These are phyloP conservation scores for Fraxinus floribunda DNA, from an alignment of 305 asterid species.

Conservation along the genomic window DNA sequence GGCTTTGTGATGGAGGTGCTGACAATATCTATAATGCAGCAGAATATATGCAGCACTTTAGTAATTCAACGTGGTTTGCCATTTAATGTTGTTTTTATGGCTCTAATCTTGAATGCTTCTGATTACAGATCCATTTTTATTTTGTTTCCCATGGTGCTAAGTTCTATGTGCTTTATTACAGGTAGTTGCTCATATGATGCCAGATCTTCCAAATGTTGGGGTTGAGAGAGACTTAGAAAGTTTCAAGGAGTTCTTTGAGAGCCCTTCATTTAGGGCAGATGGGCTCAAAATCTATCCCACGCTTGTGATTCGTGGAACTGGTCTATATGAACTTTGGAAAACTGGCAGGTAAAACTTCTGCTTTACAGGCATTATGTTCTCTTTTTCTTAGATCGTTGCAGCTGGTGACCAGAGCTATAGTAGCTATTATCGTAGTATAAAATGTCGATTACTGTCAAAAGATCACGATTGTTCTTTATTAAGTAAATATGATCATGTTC, in stretches of 20 bases:
- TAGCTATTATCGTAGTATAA: conserved; percentile 1
- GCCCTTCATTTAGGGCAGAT: conserved; percentile 88
- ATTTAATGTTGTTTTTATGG: background rate
- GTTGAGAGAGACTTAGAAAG: conserved; percentile 97
- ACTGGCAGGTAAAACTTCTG: conserved; percentile 69
- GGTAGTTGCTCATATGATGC: conserved; percentile 99
- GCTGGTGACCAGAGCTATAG: conserved; percentile 4
- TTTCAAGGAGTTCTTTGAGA: conserved; percentile 94
- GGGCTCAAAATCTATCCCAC: conserved; percentile 98
- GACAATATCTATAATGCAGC: background rate
- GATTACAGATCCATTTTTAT: background rate
- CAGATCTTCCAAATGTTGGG: conserved; percentile 99
- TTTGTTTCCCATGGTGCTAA: background rate
- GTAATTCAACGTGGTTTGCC: conserved; percentile 5
- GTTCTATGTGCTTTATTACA: conserved; percentile 27
- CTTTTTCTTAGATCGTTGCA: conserved; percentile 1
- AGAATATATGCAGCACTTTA: background rate
- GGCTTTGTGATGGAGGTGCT: background rate
- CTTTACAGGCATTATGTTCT: background rate
- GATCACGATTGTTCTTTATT: background rate
- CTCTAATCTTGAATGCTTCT: background rate
- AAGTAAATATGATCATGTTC: conserved; percentile 21
- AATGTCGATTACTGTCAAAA: conserved; percentile 15
- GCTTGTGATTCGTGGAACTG: conserved; percentile 96
- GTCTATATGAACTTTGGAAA: conserved; percentile 98